phyloP scores from a whole-genome alignment of 495 filamentous ascomycete genomes.

The Neurospora africana region DNA sequence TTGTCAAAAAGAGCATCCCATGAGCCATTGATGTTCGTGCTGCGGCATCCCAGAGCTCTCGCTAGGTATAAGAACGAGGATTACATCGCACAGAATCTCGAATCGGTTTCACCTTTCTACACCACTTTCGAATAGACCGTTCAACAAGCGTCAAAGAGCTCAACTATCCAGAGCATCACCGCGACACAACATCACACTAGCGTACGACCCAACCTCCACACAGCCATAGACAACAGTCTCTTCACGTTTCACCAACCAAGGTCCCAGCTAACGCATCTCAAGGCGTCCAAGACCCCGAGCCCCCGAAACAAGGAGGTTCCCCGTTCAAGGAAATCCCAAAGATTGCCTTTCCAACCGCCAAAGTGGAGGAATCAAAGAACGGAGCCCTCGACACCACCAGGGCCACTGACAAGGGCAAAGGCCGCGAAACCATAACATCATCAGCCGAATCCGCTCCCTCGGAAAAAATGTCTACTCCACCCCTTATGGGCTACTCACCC shows the following conservation, averaged over 20 bases:
- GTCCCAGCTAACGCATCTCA: not conserved
- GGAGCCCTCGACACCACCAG: not conserved
- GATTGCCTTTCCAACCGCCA: not conserved
- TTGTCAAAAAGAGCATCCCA: not conserved
- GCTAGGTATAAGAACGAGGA: not conserved
- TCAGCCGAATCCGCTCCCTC: not conserved
- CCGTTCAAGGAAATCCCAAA: not conserved
- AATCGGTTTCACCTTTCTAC: not conserved
- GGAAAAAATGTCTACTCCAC: not conserved
- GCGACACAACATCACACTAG: not conserved
- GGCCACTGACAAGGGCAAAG: not conserved
- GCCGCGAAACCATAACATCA: not conserved
- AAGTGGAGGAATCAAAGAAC: not conserved
- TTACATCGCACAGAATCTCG: not conserved
- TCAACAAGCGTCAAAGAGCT: not conserved
- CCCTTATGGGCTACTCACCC: not conserved
- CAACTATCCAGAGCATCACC: not conserved
- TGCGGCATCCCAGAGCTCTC: not conserved
- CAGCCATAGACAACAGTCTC: not conserved
- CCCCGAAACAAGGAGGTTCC: not conserved
- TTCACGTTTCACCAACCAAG: not conserved
- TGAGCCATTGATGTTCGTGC: not conserved
- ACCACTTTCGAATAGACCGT: not conserved
- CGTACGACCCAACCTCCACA: not conserved
- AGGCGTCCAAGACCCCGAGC: not conserved